Base-by-base conservation (phyloP, 1,284 basidiomycete species). In the Naganishia sp. region DNA sequence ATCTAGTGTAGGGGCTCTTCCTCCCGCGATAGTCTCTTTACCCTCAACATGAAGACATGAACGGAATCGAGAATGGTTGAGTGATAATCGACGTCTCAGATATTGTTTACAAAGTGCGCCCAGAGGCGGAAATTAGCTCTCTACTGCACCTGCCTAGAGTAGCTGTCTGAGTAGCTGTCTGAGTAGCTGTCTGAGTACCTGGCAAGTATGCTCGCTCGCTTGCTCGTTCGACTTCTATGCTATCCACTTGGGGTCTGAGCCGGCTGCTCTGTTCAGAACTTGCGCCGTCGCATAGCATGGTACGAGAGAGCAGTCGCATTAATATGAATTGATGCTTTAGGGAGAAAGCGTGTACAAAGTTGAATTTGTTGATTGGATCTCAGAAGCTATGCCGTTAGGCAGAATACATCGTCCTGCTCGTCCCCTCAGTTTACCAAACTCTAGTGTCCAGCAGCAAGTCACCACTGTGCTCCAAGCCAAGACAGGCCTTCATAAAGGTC, bases 381-480 rank as follows among this genome's bases (percentile, higher is more conserved):
- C 10, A 45, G 13, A 55, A 39, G 7, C 35, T 39, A 39, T 13
- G 7, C 13, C 35, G 3, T 13, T 9, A 39, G 35, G 35, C 35
- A 39, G 35, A 39, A 28, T 28, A 28, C 5, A 2, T 28, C 2
- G 15, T 18, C 17, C 43, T 46, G 39, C 23, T 39, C 7, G 13
- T 39, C 28, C 2, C 7, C 3, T 9, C 3, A 17, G 23, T 54
- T 57, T 46, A 94, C 92, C 91, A 94, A 74, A 92, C 85, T 72
- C 92, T 85, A n/a, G 89, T 89, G 80, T 90, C 87, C 28, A 94
- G 85, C 74, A 96, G 81, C 78, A 95, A 93, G 57, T 83, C 85
- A 76, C 84, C 86, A 17, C 55, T 54, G 69, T 88, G 85, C 81
- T 95, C 92, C 54, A 96, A 81, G 17, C 92, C 92, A 65, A 95